Conservation (phyloP, 345 rosid species). For the Eucalyptus globulus region DNA sequence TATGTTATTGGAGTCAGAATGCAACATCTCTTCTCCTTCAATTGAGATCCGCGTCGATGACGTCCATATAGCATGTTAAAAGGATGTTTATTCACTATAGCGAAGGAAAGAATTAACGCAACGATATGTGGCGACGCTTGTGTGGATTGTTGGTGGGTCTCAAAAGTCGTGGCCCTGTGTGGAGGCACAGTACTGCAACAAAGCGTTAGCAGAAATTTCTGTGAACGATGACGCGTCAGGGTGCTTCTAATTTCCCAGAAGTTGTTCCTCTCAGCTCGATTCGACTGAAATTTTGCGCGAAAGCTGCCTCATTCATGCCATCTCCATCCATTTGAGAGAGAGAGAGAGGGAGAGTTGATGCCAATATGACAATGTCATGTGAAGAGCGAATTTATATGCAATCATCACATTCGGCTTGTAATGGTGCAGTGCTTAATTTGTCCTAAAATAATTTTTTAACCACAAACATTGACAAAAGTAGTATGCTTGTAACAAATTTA, state of each 20-base stretch:
- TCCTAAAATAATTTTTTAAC: no score
- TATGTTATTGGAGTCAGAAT: background rate
- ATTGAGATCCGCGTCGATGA: background rate
- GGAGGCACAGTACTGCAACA: background rate
- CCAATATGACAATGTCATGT: background rate
- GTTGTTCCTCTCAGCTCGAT: background rate
- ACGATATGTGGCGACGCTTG: background rate
- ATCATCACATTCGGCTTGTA: no score
- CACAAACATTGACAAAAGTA: no score
- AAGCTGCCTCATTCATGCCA: background rate
- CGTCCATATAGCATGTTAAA: background rate
- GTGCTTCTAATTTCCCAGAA: background rate
- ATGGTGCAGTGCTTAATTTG: background rate
- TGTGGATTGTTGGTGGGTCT: background rate
- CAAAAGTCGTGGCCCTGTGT: background rate
- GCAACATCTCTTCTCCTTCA: background rate
- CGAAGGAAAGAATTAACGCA: background rate
- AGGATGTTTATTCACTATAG: background rate
- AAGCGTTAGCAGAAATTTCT: background rate
- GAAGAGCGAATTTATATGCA: background rate
- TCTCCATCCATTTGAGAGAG: background rate
- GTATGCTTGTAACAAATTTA: fast-evolving
- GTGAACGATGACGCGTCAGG: background rate
- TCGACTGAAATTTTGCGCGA: background rate
- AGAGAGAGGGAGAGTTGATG: background rate